Conservation (phyloP, 208 protist genomes). For the Trypanosoma mega region DNA sequence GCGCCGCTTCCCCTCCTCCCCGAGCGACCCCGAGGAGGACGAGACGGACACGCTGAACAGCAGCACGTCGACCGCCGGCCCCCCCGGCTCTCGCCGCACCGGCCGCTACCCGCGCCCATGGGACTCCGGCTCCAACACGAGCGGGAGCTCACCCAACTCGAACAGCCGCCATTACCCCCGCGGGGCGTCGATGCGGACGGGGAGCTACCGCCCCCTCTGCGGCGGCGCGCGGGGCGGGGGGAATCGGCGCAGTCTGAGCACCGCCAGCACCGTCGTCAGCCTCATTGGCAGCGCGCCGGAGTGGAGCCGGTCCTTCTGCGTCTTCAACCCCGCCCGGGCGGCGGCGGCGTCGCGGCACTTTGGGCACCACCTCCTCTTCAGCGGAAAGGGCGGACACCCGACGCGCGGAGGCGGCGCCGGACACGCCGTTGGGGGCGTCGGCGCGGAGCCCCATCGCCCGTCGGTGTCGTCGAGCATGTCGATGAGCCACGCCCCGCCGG, state of each 20-base stretch:
- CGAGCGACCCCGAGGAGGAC: conserved; percentile 4
- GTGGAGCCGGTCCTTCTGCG: conserved; percentile 75
- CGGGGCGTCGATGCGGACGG: conserved; percentile 31
- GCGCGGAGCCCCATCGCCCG: background rate
- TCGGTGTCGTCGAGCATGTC: conserved; percentile 18
- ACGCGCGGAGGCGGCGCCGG: background rate
- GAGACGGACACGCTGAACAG: conserved; percentile 34
- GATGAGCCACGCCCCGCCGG: background rate
- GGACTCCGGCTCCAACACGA: conserved; percentile 27
- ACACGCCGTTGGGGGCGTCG: background rate
- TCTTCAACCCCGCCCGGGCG: conserved; percentile 47
- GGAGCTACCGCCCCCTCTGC: conserved; percentile 27
- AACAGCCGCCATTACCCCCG: conserved; percentile 1
- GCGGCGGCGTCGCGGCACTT: conserved; percentile 4
- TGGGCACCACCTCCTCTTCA: conserved; percentile 14
- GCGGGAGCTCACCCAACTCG: conserved; percentile 18
- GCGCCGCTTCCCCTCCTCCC: background rate
- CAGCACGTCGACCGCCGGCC: conserved; percentile 81
- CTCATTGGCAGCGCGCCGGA: conserved; percentile 61
- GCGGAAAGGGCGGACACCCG: conserved; percentile 11
- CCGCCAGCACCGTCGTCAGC: conserved; percentile 36
- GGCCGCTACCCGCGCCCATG: conserved; percentile 51
- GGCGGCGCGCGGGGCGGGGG: background rate
- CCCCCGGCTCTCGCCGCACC: conserved; percentile 53
- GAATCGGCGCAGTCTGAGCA: conserved; percentile 42